Base-by-base conservation (phyloP, 768 basidiomycete species). In the Xerocomus potaroensis region DNA sequence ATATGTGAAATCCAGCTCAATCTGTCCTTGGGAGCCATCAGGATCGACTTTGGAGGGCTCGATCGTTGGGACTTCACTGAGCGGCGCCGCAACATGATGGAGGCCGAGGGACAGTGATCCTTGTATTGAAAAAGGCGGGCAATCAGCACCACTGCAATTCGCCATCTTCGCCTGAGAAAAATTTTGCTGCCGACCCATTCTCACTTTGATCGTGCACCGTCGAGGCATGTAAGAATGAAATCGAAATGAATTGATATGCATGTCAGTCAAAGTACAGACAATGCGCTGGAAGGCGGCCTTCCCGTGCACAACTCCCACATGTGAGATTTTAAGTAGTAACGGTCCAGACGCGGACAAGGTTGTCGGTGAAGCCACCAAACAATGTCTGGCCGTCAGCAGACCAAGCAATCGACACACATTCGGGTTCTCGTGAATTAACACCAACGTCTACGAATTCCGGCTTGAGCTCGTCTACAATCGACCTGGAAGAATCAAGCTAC, bases 401-500 rank as follows among this genome's bases (percentile, higher is more conserved):
- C 96, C 96, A 99, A 51, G 96, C 90, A 59, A 98, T 89, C 42
- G 94, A 97, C 36, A 94, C 87, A 69, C 91, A 93, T 72, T 96
- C 91, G 30, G 91, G 89, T 58, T 90, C 81, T 66, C 83, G 77
- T 16, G 83, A 76, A 48, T 82, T 80, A 56, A 78, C 77, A 43
- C 78, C 71, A 49, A 84, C 79, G 59, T 91, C 87, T 52, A 81
- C 79, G 69, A 91, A 94, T 61, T 94, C 87, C 51, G 95, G 92
- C 75, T 89, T 92, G 77, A 98, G 91, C 74, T 98, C 95, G 60
- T 98, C 96, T 49, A 99, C 96, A 64, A 97, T 96, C 18, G 91
- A 94, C 71, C 91, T 93, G 45, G 11, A 16, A 32, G 14, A 14
- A 31, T 12, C 29, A 34, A 32, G 29, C 38, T 35, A 19, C 23